phyloP scores from a whole-genome alignment of 2,329 filamentous ascomycete genomes.

The Colletotrichum endophyticum region DNA sequence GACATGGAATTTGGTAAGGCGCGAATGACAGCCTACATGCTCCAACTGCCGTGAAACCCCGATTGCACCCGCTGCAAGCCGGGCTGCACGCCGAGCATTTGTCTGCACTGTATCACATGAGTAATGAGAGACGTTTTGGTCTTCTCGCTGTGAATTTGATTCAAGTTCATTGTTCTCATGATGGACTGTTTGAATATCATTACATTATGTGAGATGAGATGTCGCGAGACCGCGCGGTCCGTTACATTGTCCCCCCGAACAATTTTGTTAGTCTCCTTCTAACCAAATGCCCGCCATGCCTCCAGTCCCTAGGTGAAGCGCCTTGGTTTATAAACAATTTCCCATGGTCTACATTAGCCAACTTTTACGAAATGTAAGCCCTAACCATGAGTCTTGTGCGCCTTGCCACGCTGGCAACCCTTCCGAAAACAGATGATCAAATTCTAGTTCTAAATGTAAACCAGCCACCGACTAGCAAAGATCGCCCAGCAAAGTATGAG shows the following conservation, averaged over 20 bases:
- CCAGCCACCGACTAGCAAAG: constrained; percentile 3
- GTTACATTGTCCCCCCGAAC: not conserved
- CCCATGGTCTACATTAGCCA: not conserved
- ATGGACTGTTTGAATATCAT: not conserved
- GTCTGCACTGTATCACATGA: not conserved
- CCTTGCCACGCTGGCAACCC: not conserved
- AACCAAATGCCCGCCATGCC: not conserved
- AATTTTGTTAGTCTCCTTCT: not conserved
- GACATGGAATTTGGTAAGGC: not conserved
- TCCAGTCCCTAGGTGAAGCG: not conserved
- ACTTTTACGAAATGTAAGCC: not conserved
- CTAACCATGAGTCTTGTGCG: not conserved
- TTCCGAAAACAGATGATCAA: not conserved
- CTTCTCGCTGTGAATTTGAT: not conserved
- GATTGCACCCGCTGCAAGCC: not conserved
- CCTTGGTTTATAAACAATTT: not conserved
- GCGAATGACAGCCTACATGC: not conserved
- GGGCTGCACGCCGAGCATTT: not conserved
- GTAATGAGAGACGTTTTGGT: not conserved
- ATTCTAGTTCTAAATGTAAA: constrained; percentile 7
- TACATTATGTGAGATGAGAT: not conserved
- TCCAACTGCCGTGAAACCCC: not conserved
- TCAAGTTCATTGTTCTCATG: not conserved
- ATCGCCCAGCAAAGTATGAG: constrained; percentile 32
- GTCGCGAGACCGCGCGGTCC: not conserved